Evolutionary conservation across 2,329 filamentous ascomycete genomes (phyloP), one percentile per base, ranked within the genome.

Genomic region (Pyrenochaeta sp.): DNA sequence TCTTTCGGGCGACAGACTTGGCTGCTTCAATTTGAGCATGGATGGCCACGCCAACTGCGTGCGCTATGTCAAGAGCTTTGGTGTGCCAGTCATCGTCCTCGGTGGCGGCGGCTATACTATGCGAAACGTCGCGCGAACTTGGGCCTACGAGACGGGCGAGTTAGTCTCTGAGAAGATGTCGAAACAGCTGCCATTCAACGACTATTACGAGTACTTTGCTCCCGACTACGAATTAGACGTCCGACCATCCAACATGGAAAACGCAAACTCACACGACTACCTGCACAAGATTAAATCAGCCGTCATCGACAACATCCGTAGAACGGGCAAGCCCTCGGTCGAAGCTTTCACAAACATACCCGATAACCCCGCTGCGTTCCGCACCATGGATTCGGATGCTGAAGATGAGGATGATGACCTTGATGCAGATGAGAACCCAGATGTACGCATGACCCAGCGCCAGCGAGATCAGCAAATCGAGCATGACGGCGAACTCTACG

Each of bases 151-250:
- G 87, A 84, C 82, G 0, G 94, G 94, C 65, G 86, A 93, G 57
- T 85, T 98, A 8, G 91, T 97, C 22, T 91, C 91, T 28, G 88
- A 93, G 59, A 85, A 91, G 30, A 91, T 98, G 85, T 85, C 88
- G 10, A 85, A 90, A 5, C 89, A 91, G n/a, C 84, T 98, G 40
- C 94, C 94, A 0, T 98, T 93, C 78, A 98, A 97, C 64, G 94
- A 98, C 81, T 98, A 98, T 78, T 98, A 98, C 72, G 88, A 90
- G 82, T 90, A 90, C 72, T 90, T 90, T 71, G 87, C 85, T 5
- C 88, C 88, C 2, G 88, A 90, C 70, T 90, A 89, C 72, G 87
- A 90, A 74, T 82, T 90, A 42, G 86, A 90, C 68, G 88, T 90
- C 19, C 85, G 87, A 27, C 86, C 88, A 0, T 90, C 87, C 2